Conservation (phyloP, 139 green algal species). For the Eudorina sp. region DNA sequence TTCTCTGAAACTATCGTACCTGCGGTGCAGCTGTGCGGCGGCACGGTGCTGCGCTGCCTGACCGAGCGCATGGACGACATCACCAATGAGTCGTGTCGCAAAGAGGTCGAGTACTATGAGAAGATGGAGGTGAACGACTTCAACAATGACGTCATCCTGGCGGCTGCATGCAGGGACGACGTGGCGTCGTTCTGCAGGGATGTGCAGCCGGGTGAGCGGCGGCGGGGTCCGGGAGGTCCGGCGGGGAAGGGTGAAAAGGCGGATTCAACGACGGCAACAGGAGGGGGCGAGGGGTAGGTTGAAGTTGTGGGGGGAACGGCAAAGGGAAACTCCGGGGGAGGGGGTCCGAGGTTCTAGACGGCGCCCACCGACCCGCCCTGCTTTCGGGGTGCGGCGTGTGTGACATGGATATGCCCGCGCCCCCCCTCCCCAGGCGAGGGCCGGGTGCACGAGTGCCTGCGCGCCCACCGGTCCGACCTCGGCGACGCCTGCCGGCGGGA, state of each 20-base stretch:
- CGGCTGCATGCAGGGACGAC: constrained; percentile 76
- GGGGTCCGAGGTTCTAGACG: no score
- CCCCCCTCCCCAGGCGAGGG: constrained; percentile 72
- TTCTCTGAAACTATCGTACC: no score
- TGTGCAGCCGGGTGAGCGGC: constrained; percentile 67
- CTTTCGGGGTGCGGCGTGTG: no score
- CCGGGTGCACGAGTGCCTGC: constrained; percentile 83
- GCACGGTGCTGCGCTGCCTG: constrained; percentile 84
- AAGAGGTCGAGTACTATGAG: constrained; percentile 89
- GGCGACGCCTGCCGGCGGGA: constrained; percentile 72
- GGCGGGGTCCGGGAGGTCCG: no score
- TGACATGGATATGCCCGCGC: no score
- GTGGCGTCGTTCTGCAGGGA: constrained; percentile 73
- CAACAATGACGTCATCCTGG: constrained; percentile 76
- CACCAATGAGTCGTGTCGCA: constrained; percentile 75
- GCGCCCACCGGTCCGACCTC: constrained; percentile 68
- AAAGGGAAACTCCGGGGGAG: no score
- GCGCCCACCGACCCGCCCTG: no score
- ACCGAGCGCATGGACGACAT: constrained; percentile 82
- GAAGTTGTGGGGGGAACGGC: no score
- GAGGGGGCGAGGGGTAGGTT: no score
- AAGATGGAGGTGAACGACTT: constrained; percentile 81
- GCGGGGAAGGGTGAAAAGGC: no score
- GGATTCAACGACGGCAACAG: no score
- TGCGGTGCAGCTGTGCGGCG: no score